Conservation (phyloP, 208 protist species). For the Tetramitus jugosus region DNA sequence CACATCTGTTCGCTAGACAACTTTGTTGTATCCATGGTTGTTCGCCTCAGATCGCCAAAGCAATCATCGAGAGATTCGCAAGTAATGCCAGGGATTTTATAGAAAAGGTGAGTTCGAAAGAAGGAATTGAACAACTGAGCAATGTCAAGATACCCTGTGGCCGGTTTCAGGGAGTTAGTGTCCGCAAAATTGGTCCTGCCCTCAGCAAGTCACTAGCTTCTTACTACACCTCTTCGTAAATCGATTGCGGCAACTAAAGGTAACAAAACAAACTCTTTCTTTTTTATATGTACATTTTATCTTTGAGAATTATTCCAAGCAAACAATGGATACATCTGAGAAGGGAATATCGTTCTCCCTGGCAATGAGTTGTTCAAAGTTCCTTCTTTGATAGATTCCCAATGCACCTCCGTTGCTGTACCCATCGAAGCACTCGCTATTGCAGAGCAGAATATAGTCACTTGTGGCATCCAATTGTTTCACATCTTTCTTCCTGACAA, state of each 20-base stretch:
- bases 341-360: no score
- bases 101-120: not conserved
- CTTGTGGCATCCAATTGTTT: not conserved
- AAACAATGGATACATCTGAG: no score
- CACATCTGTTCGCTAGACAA: slow-evolving; percentile 29
- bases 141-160: not conserved
- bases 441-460: not conserved
- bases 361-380: no score
- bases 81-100: not conserved
- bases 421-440: not conserved
- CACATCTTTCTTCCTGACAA: not conserved
- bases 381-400: not conserved
- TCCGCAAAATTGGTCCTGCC: not conserved
- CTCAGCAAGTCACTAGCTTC: no score
- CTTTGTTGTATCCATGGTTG: slow-evolving; percentile 22
- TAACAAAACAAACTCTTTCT: no score
- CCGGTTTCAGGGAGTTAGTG: not conserved
- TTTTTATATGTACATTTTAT: no score
- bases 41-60: slow-evolving; percentile 18
- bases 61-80: slow-evolving; percentile 23
- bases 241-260: no score
- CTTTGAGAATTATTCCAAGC: no score
- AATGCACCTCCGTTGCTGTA: not conserved
- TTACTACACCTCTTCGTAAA: no score
- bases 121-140: not conserved